phyloP scores from a whole-genome alignment of 768 basidiomycete species.

The Trametes meyenii region DNA sequence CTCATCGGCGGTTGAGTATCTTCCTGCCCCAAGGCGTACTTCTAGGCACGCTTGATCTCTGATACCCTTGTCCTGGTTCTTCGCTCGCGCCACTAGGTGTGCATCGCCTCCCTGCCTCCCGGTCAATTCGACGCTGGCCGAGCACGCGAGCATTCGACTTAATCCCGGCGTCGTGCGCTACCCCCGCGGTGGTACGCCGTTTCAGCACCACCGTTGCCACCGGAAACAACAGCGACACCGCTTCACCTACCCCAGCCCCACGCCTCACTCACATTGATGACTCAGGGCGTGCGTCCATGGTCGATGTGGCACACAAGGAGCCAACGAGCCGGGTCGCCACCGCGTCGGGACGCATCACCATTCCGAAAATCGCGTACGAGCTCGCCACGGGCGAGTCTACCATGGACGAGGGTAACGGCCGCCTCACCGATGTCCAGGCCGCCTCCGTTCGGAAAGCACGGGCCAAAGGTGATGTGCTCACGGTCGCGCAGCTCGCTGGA shows the following conservation, averaged over 20 bases:
- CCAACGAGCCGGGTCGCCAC: slow-evolving; percentile 70
- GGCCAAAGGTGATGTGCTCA: slow-evolving; percentile 70
- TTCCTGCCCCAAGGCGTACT: slow-evolving; percentile 32
- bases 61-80: slow-evolving; percentile 15
- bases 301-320: slow-evolving; percentile 71
- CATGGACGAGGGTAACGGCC: not conserved
- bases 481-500: slow-evolving; percentile 80
- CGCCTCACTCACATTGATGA: slow-evolving; percentile 72
- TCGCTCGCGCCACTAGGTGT: slow-evolving; percentile 12
- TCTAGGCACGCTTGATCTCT: slow-evolving; percentile 17
- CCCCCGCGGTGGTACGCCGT: slow-evolving; percentile 13
- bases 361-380: slow-evolving; percentile 65
- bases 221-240: slow-evolving; percentile 12
- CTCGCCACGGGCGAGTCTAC: slow-evolving; percentile 48
- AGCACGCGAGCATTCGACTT: not conserved
- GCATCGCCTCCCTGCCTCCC: slow-evolving; percentile 13
- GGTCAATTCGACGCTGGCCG: slow-evolving; percentile 19
- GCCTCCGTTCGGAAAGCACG: slow-evolving; percentile 38
- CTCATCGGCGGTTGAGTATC: slow-evolving; percentile 88
- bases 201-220: slow-evolving; percentile 20
- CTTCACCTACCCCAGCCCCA: slow-evolving; percentile 16
- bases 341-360: slow-evolving; percentile 72
- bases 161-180: slow-evolving; percentile 1
- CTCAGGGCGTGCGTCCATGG: slow-evolving; percentile 77
- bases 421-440: not conserved